Evolutionary conservation across 2,329 filamentous ascomycete species (phyloP), one percentile per base, ranked within the genome.

Genomic region (Ophiocordyceps camponoti-saundersi): DNA sequence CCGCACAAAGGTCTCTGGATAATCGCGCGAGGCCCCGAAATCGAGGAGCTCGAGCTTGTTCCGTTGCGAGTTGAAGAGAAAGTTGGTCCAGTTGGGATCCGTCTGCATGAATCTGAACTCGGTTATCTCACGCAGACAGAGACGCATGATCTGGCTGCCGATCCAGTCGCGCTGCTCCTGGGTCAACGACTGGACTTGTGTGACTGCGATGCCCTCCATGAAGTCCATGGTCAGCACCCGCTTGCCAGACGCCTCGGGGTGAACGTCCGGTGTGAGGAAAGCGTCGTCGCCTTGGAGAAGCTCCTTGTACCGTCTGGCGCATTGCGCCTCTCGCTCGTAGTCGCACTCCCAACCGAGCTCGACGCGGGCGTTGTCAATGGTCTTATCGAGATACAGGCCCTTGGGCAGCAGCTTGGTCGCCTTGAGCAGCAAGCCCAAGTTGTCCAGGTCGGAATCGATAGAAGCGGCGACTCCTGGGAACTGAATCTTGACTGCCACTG

Each of bases 21-120:
- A 98, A 53, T 88, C 90, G 56, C 92, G 75, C 20, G 83, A 88
- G 34, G 92, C 92, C 49, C 92, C 92, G 63, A 98, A 98, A 65
- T 98, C 93, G 46, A 98, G 79, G 1, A 98, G 76, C 63, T 95
- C 89, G 15, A 98, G 80, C 58, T 79, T 83, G 55, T 79, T 69
- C 4, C 73, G 78, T 20, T 68, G 56, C 1, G 79, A 69, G 56
- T 96, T 92, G 71, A 87, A 98, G 20, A 96, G 72, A 63, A 98
- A 98, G 65, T 98, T 98, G 32, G 90, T 96, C 92, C 92, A 98
- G 70, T 98, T 98, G 40, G 92, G 92, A 60, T 98, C 92, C 6
- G 92, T 98, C 67, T 98, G 92, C 92, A 98, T 98, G 68, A 94
- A 96, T 50, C 74, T 80, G 75, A 95, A 96, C 64, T 95, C 87